A percentile compares a stretch with the other conserved stretches of the same genome.
Evolutionary conservation across 805 yeast genomes (phyloP).

Genomic region (Yarrowia sp.): DNA sequence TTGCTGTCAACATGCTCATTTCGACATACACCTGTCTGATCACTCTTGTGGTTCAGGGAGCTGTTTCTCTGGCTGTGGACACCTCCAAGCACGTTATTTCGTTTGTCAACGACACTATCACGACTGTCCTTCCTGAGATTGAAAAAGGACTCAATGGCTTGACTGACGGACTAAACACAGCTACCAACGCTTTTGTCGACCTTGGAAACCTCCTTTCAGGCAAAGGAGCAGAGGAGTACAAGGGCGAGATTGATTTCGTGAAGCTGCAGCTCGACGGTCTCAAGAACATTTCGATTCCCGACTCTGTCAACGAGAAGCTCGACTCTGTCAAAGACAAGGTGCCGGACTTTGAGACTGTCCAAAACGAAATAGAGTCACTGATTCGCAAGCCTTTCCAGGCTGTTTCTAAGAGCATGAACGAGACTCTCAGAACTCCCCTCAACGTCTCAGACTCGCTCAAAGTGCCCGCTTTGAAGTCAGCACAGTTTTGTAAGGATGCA

Average conservation of each 20-base stretch:
- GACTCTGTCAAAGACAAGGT: conserved; percentile 50
- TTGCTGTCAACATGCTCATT: conserved; percentile 66
- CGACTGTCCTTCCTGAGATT: conserved; percentile 54
- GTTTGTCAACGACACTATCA: conserved; percentile 61
- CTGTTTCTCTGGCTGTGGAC: conserved; percentile 69
- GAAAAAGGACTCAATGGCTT: conserved; percentile 65
- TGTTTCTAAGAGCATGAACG: not conserved
- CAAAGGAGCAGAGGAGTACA: conserved; percentile 36
- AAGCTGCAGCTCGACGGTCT: conserved; percentile 58
- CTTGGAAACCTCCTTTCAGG: conserved; percentile 55
- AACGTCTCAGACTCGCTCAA: not conserved
- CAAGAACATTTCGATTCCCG: conserved; percentile 61
- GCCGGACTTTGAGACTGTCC: conserved; percentile 66
- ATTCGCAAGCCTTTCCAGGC: conserved; percentile 57
- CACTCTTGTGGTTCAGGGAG: conserved; percentile 69
- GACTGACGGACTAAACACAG: conserved; percentile 54
- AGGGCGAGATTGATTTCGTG: conserved; percentile 47
- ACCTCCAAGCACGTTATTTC: conserved; percentile 62
- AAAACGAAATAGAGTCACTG: conserved; percentile 53
- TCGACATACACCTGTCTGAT: conserved; percentile 88
- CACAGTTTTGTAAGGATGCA: not conserved
- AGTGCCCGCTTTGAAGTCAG: not conserved
- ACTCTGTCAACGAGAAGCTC: conserved; percentile 58
- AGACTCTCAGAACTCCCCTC: not conserved
- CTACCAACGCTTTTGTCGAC: conserved; percentile 51